A percentile compares a stretch with the other conserved stretches of the same genome.
Evolutionary conservation across 1,284 basidiomycete genomes (phyloP).

Genomic region (Entoloma clypeatum): DNA sequence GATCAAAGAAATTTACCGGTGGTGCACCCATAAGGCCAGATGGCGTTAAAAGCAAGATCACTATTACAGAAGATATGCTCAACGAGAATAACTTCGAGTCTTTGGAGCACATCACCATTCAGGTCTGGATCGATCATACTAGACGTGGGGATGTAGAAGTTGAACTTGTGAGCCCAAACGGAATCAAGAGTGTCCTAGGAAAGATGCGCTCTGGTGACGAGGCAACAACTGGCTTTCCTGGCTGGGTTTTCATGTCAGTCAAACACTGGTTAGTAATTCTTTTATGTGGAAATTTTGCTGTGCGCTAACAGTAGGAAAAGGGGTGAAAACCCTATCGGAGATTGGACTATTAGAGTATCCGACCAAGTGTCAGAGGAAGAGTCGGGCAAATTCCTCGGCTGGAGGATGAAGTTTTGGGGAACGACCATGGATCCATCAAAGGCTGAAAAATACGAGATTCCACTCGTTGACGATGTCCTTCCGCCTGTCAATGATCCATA

Average conservation of each 20-base stretch:
- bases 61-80: constrained; percentile 72
- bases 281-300: not conserved
- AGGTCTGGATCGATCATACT: constrained; percentile 89
- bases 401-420: constrained; percentile 94
- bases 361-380: constrained; percentile 62
- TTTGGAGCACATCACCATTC: constrained; percentile 91
- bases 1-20: constrained; percentile 53
- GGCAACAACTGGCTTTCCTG: constrained; percentile 73
- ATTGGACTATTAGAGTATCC: constrained; percentile 85
- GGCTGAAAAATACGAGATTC: constrained; percentile 62
- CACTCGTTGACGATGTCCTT: constrained; percentile 51
- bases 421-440: constrained; percentile 73
- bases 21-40: constrained; percentile 62
- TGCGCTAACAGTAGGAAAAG: constrained; percentile 39
- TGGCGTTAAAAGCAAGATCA: constrained; percentile 67
- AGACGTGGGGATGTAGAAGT: constrained; percentile 93
- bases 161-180: constrained; percentile 81
- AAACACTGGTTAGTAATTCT: constrained; percentile 84
- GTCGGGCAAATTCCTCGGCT: constrained; percentile 83
- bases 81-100: constrained; percentile 76
- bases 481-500: constrained; percentile 42
- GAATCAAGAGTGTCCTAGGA: constrained; percentile 83
- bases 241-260: constrained; percentile 97
- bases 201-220: constrained; percentile 68
- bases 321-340: constrained; percentile 89